phyloP scores from a whole-genome alignment of 805 yeast genomes.

The Barnettozyma wickerhamii region DNA sequence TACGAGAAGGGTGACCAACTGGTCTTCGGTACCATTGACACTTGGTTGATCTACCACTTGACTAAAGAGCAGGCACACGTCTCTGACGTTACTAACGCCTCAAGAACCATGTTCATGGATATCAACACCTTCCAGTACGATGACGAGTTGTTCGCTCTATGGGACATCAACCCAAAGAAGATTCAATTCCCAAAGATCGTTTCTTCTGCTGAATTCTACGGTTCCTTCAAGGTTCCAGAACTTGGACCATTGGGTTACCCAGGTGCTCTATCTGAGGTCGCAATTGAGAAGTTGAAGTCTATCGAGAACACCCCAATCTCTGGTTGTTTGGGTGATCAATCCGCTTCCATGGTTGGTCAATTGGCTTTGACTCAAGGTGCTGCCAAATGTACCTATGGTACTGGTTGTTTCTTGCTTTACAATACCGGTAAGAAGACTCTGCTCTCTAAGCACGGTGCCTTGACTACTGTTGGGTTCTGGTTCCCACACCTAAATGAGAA shows the following conservation, averaged over 20 bases:
- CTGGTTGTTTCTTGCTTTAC: constrained; percentile 88
- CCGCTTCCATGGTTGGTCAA: constrained; percentile 91
- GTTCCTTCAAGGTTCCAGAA: constrained; percentile 62
- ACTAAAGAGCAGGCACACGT: constrained; percentile 67
- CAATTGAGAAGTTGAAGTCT: constrained; percentile 43
- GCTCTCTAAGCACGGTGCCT: constrained; percentile 72
- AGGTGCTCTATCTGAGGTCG: constrained; percentile 46
- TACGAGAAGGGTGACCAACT: constrained; percentile 73
- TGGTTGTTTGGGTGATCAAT: constrained; percentile 93
- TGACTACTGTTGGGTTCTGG: constrained; percentile 90
- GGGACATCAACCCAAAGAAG: constrained; percentile 69
- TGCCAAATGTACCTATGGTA: constrained; percentile 95
- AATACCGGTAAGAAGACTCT: constrained; percentile 77
- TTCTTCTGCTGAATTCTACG: constrained; percentile 75
- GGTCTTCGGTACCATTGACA: constrained; percentile 91
- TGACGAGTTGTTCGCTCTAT: constrained; percentile 65
- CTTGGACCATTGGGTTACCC: constrained; percentile 48
- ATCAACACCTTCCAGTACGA: constrained; percentile 73
- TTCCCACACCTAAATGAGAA: constrained; percentile 56
- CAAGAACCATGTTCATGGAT: constrained; percentile 88
- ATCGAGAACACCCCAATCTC: constrained; percentile 68
- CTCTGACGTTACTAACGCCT: constrained; percentile 88
- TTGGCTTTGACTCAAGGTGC: constrained; percentile 77
- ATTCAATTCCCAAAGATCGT: constrained; percentile 71
- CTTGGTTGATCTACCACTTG: constrained; percentile 87